These are phyloP conservation scores for Trypanosoma congolense DNA, from an alignment of 208 protist species.

Conservation along the genomic window DNA sequence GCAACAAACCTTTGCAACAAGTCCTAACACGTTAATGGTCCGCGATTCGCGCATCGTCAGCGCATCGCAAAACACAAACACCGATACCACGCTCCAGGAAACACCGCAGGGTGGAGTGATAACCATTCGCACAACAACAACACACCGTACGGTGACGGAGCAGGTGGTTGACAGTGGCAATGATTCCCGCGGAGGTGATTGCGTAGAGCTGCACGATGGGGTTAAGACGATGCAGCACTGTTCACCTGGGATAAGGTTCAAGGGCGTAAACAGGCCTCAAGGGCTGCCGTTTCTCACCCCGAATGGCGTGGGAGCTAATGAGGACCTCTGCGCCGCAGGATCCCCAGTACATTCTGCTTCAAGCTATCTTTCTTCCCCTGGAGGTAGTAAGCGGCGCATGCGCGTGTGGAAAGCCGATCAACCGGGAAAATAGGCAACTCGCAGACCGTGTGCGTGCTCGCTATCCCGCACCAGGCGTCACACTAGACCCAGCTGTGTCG, in stretches of 20 bases:
- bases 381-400: background rate
- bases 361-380: background rate
- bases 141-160: slow-evolving; percentile 65
- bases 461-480: too few species aligned
- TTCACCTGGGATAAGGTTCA: background rate
- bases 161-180: slow-evolving; percentile 47
- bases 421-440: background rate
- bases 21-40: slow-evolving; percentile 42
- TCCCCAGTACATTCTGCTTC: slow-evolving; percentile 2
- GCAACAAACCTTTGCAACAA: slow-evolving; percentile 20
- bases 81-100: slow-evolving; percentile 60
- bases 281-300: background rate
- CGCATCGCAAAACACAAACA: slow-evolving; percentile 62
- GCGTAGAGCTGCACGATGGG: background rate
- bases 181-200: slow-evolving; percentile 32
- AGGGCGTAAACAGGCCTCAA: background rate
- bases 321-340: background rate
- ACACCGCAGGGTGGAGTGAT: slow-evolving; percentile 39
- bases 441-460: too few species aligned
- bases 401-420: background rate
- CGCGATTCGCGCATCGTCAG: slow-evolving; percentile 47
- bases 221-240: background rate
- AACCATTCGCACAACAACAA: slow-evolving; percentile 60
- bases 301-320: background rate
- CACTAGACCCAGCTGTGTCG: too few species aligned